These are phyloP conservation scores for Wickerhamomyces chaumierensis DNA, from an alignment of 805 yeast genomes.

Conservation along the genomic window DNA sequence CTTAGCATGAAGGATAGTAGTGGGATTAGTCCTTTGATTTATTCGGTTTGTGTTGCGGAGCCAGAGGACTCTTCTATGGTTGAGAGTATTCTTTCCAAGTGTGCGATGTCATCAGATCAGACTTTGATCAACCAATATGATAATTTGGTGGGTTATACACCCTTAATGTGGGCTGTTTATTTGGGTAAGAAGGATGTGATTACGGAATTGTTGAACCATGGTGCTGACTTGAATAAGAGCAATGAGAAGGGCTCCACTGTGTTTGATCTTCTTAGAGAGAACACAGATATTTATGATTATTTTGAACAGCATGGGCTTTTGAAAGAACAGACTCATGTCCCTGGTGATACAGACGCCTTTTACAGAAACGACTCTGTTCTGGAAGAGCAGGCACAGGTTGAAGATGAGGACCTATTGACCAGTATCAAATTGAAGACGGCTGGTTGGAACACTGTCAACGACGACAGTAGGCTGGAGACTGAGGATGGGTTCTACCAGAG, in stretches of 20 bases:
- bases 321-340: conserved; percentile 4
- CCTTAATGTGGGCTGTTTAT: conserved; percentile 82
- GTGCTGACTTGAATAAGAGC: conserved; percentile 40
- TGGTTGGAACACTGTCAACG: conserved; percentile 17
- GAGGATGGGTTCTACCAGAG: conserved; percentile 13
- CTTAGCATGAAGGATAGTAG: conserved; percentile 23
- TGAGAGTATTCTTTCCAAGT: conserved; percentile 31
- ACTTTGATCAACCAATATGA: conserved; percentile 44
- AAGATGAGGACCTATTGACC: conserved; percentile 22
- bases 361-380: background rate
- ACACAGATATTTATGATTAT: conserved; percentile 44
- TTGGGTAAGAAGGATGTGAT: conserved; percentile 45
- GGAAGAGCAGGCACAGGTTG: conserved; percentile 2
- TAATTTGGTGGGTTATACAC: conserved; percentile 42
- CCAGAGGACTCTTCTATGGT: conserved; percentile 23
- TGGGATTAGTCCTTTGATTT: conserved; percentile 37
- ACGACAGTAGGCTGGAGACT: conserved; percentile 4
- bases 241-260: conserved; percentile 36
- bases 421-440: conserved; percentile 30
- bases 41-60: conserved; percentile 45
- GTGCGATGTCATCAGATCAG: conserved; percentile 8
- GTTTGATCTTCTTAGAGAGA: conserved; percentile 43
- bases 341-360: background rate
- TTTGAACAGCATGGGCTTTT: conserved; percentile 41
- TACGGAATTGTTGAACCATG: conserved; percentile 43